These are phyloP conservation scores for Laburnicola sp. DNA, from an alignment of 2,329 filamentous ascomycete species.

Conservation along the genomic window DNA sequence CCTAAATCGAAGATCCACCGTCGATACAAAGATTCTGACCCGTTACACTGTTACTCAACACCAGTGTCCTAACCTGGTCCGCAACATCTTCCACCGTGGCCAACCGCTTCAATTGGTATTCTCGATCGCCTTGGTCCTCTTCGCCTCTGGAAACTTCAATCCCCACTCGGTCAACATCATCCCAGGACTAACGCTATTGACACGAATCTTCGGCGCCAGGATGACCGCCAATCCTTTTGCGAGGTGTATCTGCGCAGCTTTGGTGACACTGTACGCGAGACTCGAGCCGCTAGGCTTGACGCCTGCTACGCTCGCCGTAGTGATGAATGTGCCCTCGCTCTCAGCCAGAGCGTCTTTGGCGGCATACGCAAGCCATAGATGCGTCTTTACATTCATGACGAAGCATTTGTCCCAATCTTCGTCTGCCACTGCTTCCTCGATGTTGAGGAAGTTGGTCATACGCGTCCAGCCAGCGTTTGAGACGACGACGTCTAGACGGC, in stretches of 20 bases:
- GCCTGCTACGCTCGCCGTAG: conserved; percentile 66
- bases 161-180: conserved; percentile 64
- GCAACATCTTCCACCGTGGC: conserved; percentile 57
- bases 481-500: conserved; percentile 53
- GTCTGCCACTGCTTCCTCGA: conserved; percentile 61
- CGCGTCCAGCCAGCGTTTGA: conserved; percentile 64
- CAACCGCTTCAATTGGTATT: conserved; percentile 55
- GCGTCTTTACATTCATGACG: conserved; percentile 62
- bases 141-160: conserved; percentile 51
- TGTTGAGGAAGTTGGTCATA: conserved; percentile 60
- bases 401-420: conserved; percentile 70
- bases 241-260: conserved; percentile 71
- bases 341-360: conserved; percentile 62
- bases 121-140: conserved; percentile 48
- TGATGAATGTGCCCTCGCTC: conserved; percentile 65
- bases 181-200: conserved; percentile 67
- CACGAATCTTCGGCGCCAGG: conserved; percentile 63
- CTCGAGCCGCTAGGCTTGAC: conserved; percentile 66
- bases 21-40: conserved; percentile 46
- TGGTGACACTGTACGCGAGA: conserved; percentile 75
- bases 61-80: conserved; percentile 41
- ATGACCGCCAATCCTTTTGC: conserved; percentile 66
- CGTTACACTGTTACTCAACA: conserved; percentile 41
- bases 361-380: conserved; percentile 57
- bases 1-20: conserved; percentile 38